Conservation (phyloP, 75 land plant species). For the Sequoia sempervirens region DNA sequence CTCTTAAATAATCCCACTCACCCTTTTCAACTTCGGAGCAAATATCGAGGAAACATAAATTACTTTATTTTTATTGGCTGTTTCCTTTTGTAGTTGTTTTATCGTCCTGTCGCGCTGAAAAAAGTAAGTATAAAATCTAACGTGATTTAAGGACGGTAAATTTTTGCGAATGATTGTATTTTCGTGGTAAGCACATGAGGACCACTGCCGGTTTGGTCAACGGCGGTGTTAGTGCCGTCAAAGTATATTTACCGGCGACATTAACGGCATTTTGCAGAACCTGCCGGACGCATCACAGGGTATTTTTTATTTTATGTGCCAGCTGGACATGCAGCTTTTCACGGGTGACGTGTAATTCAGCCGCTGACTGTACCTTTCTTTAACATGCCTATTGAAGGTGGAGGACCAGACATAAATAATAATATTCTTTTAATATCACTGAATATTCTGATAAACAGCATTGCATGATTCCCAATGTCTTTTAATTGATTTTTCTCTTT, state of each 20-base stretch:
- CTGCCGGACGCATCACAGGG: not conserved
- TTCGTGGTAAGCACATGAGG: not conserved
- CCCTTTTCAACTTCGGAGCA: not conserved
- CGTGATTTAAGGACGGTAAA: not conserved
- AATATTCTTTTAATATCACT: no score
- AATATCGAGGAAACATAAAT: not conserved
- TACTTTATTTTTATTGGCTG: not conserved
- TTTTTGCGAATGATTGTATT: conserved; percentile 2
- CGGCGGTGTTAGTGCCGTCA: conserved; percentile 7
- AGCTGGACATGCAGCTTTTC: not conserved
- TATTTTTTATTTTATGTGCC: not conserved
- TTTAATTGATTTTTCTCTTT: no score
- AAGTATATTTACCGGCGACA: conserved; percentile 5
- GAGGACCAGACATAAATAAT: no score
- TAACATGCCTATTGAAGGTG: not conserved
- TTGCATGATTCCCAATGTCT: no score
- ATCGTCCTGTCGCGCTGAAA: not conserved
- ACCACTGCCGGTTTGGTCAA: not conserved
- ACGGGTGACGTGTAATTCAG: not conserved
- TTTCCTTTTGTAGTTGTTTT: not conserved
- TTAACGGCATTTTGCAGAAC: conserved; percentile 7
- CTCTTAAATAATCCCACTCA: not conserved
- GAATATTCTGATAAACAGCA: no score
- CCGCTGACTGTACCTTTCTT: not conserved
- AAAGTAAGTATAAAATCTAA: not conserved